Conservation (phyloP, 495 filamentous ascomycete species). For the Aspergillus affinis region DNA sequence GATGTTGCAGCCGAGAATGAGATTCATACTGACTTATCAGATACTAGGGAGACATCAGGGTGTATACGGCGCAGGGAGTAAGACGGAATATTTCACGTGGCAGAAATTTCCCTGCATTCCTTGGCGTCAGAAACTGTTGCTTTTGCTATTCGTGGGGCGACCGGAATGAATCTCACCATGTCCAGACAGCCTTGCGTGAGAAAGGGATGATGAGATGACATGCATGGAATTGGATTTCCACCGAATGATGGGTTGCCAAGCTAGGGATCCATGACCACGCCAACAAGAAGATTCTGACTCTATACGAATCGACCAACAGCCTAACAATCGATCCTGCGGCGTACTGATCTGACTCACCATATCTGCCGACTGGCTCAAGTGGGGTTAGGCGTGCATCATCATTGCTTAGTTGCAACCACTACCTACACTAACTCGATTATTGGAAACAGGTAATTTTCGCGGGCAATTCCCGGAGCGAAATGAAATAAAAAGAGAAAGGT, state of each 20-base stretch:
- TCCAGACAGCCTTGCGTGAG: too few relatives aligned
- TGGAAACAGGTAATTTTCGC: too few relatives aligned
- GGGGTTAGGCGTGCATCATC: too few relatives aligned
- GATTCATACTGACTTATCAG: too few relatives aligned
- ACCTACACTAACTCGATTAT: too few relatives aligned
- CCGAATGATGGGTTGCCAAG: not conserved
- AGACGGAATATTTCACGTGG: not conserved
- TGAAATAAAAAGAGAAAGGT: not conserved
- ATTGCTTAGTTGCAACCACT: too few relatives aligned
- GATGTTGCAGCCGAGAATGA: too few relatives aligned
- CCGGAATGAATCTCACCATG: not conserved
- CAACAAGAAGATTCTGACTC: not conserved
- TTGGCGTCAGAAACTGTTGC: not conserved
- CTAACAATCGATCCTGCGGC: not conserved
- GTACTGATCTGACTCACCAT: not conserved
- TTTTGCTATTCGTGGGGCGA: not conserved
- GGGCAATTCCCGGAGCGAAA: too few relatives aligned
- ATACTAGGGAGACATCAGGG: too few relatives aligned
- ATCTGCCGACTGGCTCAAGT: too few relatives aligned
- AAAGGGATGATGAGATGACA: not conserved
- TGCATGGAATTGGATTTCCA: not conserved
- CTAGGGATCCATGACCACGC: not conserved
- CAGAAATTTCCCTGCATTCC: not conserved
- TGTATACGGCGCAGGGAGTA: not conserved
- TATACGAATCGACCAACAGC: not conserved